Evolutionary conservation across 2,329 filamentous ascomycete genomes (phyloP).

Genomic region (Phialophora chinensis): DNA sequence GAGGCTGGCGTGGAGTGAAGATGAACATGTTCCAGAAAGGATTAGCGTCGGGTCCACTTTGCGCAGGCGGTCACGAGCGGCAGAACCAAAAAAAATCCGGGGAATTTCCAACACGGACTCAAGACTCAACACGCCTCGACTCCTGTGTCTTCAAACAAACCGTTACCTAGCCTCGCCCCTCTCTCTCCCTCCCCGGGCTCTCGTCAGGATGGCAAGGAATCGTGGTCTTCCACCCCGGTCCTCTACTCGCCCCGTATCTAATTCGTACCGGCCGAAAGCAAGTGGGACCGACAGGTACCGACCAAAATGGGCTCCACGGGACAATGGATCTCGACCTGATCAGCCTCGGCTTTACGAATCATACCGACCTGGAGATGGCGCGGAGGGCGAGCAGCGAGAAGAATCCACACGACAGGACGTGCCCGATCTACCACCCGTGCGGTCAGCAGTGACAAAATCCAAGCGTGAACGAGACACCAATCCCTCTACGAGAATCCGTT

Average conservation of each 20-base stretch:
- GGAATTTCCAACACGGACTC: conserved; percentile 1
- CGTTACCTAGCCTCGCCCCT: background rate
- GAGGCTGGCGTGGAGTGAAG: background rate
- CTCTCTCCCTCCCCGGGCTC: background rate
- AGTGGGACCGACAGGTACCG: background rate
- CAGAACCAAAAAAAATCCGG: conserved; percentile 27
- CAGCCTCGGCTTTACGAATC: background rate
- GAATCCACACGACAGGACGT: background rate
- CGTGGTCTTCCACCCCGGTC: conserved; percentile 3
- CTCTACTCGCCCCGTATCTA: conserved; percentile 2
- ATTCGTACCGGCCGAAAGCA: conserved; percentile 10
- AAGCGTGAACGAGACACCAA: conserved; percentile 37
- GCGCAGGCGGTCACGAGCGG: conserved; percentile 26
- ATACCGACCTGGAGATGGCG: conserved; percentile 7
- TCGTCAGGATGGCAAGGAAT: conserved; percentile 13
- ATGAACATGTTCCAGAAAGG: conserved; percentile 5
- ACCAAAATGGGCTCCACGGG: background rate
- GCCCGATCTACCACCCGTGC: conserved; percentile 10
- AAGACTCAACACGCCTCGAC: background rate
- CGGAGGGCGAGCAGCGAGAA: background rate
- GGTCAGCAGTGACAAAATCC: conserved; percentile 32
- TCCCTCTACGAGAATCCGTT: conserved; percentile 39
- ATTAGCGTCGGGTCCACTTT: background rate
- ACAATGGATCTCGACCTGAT: background rate
- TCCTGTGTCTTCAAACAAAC: background rate